Evolutionary conservation across 352 stramenopile genomes (phyloP).

Genomic region (Globisporangium sylvaticum): DNA sequence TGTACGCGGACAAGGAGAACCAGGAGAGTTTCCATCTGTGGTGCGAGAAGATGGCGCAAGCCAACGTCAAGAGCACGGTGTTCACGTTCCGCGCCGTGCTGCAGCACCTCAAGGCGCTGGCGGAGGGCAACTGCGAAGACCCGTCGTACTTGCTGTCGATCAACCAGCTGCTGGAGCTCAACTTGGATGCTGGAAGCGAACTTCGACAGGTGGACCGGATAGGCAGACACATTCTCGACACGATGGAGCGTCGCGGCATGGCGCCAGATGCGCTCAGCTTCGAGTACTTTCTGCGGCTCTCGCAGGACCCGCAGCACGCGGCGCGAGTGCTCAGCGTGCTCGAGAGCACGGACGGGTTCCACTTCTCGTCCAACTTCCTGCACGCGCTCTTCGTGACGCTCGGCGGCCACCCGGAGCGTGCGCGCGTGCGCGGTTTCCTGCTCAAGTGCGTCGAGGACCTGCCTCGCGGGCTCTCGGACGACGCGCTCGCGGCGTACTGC

Average conservation of each 20-base stretch:
- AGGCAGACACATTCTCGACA: conserved; percentile 27
- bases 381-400: conserved; percentile 50
- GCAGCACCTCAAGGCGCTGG: conserved; percentile 35
- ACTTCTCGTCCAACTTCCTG: conserved; percentile 43
- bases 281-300: conserved; percentile 40
- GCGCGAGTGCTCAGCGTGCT: conserved; percentile 32
- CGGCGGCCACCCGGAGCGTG: conserved; percentile 24
- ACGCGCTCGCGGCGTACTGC: conserved; percentile 56
- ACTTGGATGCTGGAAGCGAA: conserved; percentile 4
- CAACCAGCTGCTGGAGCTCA: conserved; percentile 24
- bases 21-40: conserved; percentile 43
- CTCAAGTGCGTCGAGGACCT: conserved; percentile 35
- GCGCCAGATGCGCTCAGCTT: conserved; percentile 38
- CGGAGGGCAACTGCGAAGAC: conserved; percentile 12
- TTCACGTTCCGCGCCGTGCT: conserved; percentile 58
- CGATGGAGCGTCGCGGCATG: conserved; percentile 28
- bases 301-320: conserved; percentile 29
- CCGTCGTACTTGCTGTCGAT: conserved; percentile 26
- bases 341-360: conserved; percentile 24
- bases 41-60: conserved; percentile 41
- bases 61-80: conserved; percentile 35
- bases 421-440: conserved; percentile 43
- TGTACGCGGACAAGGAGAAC: conserved; percentile 49
- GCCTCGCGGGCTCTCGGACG: conserved; percentile 32
- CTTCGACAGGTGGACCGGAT: conserved; percentile 18